Base-by-base conservation (phyloP, 1,139 yeast species). In the Wickerhamiella pararugosa region DNA sequence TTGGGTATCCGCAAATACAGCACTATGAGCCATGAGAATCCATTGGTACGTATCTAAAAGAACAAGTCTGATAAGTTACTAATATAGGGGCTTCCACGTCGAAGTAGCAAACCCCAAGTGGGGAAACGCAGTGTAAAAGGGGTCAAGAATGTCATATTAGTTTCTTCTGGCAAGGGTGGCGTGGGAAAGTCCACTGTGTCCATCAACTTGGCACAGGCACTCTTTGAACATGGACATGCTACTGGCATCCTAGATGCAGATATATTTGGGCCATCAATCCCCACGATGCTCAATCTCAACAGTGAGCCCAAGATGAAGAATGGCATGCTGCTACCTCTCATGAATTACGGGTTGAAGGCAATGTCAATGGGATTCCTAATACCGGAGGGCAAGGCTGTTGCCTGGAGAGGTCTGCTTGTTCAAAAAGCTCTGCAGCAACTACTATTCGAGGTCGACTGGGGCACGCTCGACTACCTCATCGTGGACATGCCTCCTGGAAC, bases 401-500 rank as follows among this genome's bases (percentile, higher is more conserved):
- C 80, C 0, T 83, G 94, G 94, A 64, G 94, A 47, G 94, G 94
- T 0, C 60, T 82, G 37, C 75, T 83, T 75, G 90, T 83, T 29
- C 84, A 81, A 75, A 83, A 83, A 56, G 94, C 94, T 0, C 59
- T 83, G 28, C 86, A 83, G 51, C 94, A 83, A 54, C 65, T 83
- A 15, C 58, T 83, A 21, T 82, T 79, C 51, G 94, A 83, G 44
- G 94, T 83, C 1, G 71, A 76, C 42, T 83, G 94, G 94, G 69
- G 73, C 6, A 54, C 52, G 3, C 59, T 82, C 41, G 94, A 83
- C 56, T 69, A 75, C 28, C 64, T 83, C 42, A 77, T 83, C 1
- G 65, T 83, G 11, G 94, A 83, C 52, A 73, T 83, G 82, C 94
- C 94, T 1, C 94, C 94, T 0, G 94, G 94, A 4, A 83, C 94